These are phyloP conservation scores for Trichosporon sp. DNA, from an alignment of 1,284 basidiomycete species.

Conservation along the genomic window DNA sequence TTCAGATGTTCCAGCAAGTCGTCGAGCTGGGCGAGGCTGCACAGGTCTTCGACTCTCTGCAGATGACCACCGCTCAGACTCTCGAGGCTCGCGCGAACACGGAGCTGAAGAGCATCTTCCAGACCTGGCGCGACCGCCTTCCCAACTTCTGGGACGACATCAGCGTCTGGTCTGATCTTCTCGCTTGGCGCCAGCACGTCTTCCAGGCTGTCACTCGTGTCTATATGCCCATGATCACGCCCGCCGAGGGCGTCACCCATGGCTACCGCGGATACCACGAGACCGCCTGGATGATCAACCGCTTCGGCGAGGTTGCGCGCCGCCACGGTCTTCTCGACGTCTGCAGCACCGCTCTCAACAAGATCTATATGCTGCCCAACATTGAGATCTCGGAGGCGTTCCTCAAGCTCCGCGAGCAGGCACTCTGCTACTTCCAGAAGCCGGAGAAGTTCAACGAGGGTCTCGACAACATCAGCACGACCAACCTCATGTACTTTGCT, in stretches of 20 bases:
- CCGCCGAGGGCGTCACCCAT: conserved; percentile 59
- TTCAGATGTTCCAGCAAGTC: conserved; percentile 98
- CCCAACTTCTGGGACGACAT: conserved; percentile 98
- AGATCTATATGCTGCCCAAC: conserved; percentile 98
- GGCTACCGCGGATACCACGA: conserved; percentile 99
- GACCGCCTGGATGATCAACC: conserved; percentile 99
- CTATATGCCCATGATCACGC: conserved; percentile 81
- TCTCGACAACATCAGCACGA: conserved; percentile 98
- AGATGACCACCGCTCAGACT: conserved; percentile 80
- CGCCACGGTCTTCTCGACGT: conserved; percentile 96
- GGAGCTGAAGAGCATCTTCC: conserved; percentile 91
- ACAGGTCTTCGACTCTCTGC: conserved; percentile 85
- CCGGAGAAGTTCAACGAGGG: conserved; percentile 89
- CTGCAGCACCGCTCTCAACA: conserved; percentile 89
- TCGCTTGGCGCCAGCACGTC: conserved; percentile 92
- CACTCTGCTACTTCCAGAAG: conserved; percentile 97
- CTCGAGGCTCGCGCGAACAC: conserved; percentile 83
- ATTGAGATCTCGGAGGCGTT: conserved; percentile 99
- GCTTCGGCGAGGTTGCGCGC: conserved; percentile 97
- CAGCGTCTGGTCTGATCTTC: conserved; percentile 96
- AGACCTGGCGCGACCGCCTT: conserved; percentile 94
- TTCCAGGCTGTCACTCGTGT: conserved; percentile 93
- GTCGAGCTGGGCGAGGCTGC: conserved; percentile 96
- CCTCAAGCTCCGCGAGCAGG: conserved; percentile 96
- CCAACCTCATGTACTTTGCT: conserved; percentile 98